Conservation (phyloP, 2,329 filamentous ascomycete species). For the Davidsoniella australis region DNA sequence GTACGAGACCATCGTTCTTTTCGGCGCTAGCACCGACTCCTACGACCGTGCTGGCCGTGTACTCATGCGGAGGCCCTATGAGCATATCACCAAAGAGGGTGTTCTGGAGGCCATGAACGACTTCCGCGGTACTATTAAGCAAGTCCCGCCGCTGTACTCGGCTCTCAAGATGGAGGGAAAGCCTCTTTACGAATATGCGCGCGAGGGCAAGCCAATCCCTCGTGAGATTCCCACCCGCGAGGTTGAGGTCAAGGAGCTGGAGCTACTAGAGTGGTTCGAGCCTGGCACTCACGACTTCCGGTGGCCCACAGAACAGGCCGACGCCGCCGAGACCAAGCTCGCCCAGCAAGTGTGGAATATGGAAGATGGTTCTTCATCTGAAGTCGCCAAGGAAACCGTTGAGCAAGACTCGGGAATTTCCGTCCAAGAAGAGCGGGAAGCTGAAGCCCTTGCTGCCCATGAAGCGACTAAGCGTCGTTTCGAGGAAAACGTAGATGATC, state of each 20-base stretch:
- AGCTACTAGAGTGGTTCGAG: constrained; percentile 71
- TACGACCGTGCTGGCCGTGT: constrained; percentile 81
- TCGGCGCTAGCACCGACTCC: constrained; percentile 81
- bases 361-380: constrained; percentile 28
- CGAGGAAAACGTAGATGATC: constrained; percentile 38
- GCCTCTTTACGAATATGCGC: constrained; percentile 86
- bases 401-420: constrained; percentile 28
- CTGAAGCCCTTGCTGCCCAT: constrained; percentile 36
- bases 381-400: constrained; percentile 16
- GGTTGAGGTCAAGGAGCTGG: constrained; percentile 61
- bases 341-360: constrained; percentile 55
- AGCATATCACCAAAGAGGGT: constrained; percentile 61
- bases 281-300: constrained; percentile 62
- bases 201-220: constrained; percentile 74
- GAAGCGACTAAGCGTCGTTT: constrained; percentile 41
- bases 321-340: constrained; percentile 54
- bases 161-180: constrained; percentile 89
- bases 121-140: constrained; percentile 72
- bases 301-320: constrained; percentile 68
- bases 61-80: constrained; percentile 55
- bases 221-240: constrained; percentile 66
- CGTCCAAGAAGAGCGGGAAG: constrained; percentile 38
- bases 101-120: constrained; percentile 59
- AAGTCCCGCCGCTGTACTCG: constrained; percentile 83
- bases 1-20: constrained; percentile 78